These are phyloP conservation scores for Verticillium tricorpus DNA, from an alignment of 2,329 filamentous ascomycete species.

Conservation along the genomic window DNA sequence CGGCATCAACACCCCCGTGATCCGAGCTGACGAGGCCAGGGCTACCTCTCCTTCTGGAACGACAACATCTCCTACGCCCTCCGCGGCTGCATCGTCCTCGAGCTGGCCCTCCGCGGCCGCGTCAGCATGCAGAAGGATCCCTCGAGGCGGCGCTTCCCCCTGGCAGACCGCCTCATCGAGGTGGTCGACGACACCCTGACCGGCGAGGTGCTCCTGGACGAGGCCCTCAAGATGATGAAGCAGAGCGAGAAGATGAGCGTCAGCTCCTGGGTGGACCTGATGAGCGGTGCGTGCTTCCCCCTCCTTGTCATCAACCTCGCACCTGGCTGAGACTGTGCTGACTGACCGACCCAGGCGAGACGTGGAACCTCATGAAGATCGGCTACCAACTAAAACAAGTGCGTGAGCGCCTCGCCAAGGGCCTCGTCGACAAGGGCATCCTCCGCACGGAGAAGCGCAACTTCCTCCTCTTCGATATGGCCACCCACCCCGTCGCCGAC, in stretches of 20 bases:
- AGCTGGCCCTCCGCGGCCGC: conserved; percentile 90
- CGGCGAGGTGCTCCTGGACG: conserved; percentile 93
- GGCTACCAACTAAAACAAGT: conserved; percentile 99
- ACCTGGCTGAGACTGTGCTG: conserved; percentile 3
- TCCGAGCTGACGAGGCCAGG: conserved; percentile 45
- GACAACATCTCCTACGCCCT: conserved; percentile 99
- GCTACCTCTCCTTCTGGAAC: conserved; percentile 99
- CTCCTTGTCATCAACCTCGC: conserved; percentile 1
- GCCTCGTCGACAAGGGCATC: conserved; percentile 97
- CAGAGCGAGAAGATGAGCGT: conserved; percentile 99
- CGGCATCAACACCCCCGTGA: not conserved
- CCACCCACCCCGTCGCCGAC: conserved; percentile 94
- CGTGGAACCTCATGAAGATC: conserved; percentile 99
- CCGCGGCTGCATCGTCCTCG: conserved; percentile 95
- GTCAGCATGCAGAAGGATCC: conserved; percentile 99
- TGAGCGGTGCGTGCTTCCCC: conserved; percentile 70
- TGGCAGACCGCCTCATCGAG: conserved; percentile 92
- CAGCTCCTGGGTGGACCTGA: conserved; percentile 96
- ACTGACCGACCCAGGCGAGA: conserved; percentile 66
- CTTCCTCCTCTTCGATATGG: conserved; percentile 99
- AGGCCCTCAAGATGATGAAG: conserved; percentile 99
- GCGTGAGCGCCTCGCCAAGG: conserved; percentile 93
- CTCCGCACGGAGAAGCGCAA: conserved; percentile 98
- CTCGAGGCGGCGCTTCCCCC: conserved; percentile 82
- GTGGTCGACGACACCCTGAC: conserved; percentile 96